phyloP scores from a whole-genome alignment of 768 basidiomycete species.

The Postia placenta region DNA sequence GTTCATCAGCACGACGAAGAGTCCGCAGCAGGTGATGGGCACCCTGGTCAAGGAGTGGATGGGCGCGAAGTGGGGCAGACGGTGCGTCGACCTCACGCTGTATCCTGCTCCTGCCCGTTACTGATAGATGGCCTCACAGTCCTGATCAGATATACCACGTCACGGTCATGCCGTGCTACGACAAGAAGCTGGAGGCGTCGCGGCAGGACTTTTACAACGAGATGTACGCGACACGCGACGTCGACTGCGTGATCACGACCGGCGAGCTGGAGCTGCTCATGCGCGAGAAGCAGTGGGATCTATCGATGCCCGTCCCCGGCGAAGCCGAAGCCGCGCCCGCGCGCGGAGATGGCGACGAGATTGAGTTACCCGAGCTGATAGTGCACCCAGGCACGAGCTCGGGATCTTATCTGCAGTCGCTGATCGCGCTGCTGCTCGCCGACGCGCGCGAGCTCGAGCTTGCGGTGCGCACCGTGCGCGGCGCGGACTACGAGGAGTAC shows the following conservation, averaged over 20 bases:
- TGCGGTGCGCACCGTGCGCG: slow-evolving; percentile 54
- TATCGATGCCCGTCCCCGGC: slow-evolving; percentile 48
- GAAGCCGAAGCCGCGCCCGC: slow-evolving; percentile 26
- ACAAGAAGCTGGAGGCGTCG: slow-evolving; percentile 98
- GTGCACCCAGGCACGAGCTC: slow-evolving; percentile 81
- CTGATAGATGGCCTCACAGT: slow-evolving; percentile 34
- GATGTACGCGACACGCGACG: slow-evolving; percentile 77
- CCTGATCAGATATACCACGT: slow-evolving; percentile 93
- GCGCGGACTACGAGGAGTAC: slow-evolving; percentile 76
- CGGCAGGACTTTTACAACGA: slow-evolving; percentile 88
- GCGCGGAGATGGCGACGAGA: slow-evolving; percentile 7
- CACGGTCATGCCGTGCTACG: slow-evolving; percentile 98
- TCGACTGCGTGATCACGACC: slow-evolving; percentile 96
- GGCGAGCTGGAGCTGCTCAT: slow-evolving; percentile 88
- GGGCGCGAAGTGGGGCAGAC: slow-evolving; percentile 55
- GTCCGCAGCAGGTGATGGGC: slow-evolving; percentile 93
- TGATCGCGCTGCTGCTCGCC: slow-evolving; percentile 51
- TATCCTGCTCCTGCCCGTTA: not conserved
- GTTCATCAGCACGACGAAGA: slow-evolving; percentile 83
- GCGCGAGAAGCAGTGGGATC: slow-evolving; percentile 75
- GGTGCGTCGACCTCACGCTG: slow-evolving; percentile 39
- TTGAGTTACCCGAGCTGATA: slow-evolving; percentile 63
- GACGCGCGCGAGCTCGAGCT: slow-evolving; percentile 31
- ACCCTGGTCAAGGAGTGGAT: slow-evolving; percentile 90
- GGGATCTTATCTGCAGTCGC: slow-evolving; percentile 84